phyloP scores from a whole-genome alignment of 306 rosid species.

The Castanopsis chinensis region DNA sequence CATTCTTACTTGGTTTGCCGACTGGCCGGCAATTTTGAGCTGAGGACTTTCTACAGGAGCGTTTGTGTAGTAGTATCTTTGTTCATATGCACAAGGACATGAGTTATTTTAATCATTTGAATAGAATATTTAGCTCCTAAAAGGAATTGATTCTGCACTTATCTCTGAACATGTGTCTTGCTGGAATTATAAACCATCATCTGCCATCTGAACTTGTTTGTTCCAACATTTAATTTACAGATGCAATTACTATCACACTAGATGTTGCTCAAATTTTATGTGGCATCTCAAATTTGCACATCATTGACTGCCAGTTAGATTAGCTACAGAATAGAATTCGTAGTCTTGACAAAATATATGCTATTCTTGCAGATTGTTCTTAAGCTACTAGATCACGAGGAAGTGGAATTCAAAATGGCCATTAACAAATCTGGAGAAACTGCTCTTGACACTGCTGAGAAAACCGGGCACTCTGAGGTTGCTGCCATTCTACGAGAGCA shows the following conservation, averaged over 20 bases:
- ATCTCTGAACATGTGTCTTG: not conserved
- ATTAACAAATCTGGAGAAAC: slow-evolving; percentile 68
- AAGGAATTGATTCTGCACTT: no score
- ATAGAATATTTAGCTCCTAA: no score
- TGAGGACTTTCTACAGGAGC: not conserved
- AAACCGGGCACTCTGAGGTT: slow-evolving; percentile 35
- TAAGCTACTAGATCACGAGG: slow-evolving; percentile 47
- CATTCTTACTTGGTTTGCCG: not conserved
- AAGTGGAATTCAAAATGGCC: slow-evolving; percentile 30
- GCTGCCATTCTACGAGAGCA: slow-evolving; percentile 41
- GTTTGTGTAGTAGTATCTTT: not conserved
- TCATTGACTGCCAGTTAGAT: slow-evolving; percentile 11
- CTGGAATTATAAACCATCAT: not conserved
- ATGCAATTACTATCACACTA: no score
- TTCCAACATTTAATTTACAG: no score
- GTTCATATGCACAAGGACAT: no score
- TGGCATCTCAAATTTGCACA: not conserved
- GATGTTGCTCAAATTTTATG: no score
- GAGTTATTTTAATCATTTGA: no score
- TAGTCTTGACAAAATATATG: slow-evolving; percentile 6
- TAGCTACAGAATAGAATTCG: not conserved
- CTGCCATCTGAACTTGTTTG: no score
- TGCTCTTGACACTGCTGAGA: slow-evolving; percentile 66
- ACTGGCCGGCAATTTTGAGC: not conserved
- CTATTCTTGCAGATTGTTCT: slow-evolving; percentile 50